phyloP scores from a whole-genome alignment of 2,329 filamentous ascomycete species.

The Dactylellina sp. region DNA sequence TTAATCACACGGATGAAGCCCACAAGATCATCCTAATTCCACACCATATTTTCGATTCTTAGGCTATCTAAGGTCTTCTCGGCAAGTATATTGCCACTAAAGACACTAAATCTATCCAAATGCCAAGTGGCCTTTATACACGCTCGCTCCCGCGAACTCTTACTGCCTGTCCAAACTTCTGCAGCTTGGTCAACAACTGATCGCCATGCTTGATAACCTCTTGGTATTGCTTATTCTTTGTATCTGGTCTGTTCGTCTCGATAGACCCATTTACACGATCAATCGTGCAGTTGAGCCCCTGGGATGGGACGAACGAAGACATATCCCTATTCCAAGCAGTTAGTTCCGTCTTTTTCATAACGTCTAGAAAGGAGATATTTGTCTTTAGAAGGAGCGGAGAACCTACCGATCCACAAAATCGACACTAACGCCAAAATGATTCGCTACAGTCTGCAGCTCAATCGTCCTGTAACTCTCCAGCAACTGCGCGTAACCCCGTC shows the following conservation, averaged over 20 bases:
- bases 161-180: conserved; percentile 98
- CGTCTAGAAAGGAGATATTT: conserved; percentile 26
- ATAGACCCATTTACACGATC: conserved; percentile 97
- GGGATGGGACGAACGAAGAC: conserved; percentile 94
- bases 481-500: conserved; percentile 95
- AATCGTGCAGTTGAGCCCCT: conserved; percentile 95
- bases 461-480: conserved; percentile 97
- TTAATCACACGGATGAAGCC: not conserved
- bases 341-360: not conserved
- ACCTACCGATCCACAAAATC: conserved; percentile 90
- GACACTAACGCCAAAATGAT: conserved; percentile 94
- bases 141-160: conserved; percentile 88
- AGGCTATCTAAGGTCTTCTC: no score
- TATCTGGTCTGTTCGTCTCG: conserved; percentile 95
- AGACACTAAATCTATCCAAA: not conserved
- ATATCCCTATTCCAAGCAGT: conserved; percentile 75
- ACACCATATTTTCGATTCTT: not conserved
- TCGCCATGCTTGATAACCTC: conserved; percentile 98
- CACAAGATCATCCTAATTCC: not conserved
- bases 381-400: not conserved
- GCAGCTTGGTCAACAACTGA: conserved; percentile 96
- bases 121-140: conserved; percentile 24
- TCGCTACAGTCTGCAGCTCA: conserved; percentile 95
- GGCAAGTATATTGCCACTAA: no score
- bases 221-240: conserved; percentile 99